Evolutionary conservation across 352 stramenopile species (phyloP), one percentile per base, ranked within the genome.

Genomic region (Globisporangium radiosum): DNA sequence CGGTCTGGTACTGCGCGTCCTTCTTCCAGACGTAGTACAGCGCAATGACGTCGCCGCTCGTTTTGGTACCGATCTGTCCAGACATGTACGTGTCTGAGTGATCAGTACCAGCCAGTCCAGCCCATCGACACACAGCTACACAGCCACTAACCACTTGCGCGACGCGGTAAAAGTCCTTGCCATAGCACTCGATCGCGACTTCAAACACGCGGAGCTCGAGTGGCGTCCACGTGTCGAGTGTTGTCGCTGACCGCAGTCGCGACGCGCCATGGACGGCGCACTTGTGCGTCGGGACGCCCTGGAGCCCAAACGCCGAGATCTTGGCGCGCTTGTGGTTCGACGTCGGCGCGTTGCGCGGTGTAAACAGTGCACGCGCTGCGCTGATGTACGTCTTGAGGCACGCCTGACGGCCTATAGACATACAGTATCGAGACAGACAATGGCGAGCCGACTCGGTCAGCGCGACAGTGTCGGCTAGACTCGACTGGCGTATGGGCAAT

Each of bases 21-120:
- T 88, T 90, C 68, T 95, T 95, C 85, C 85, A 95, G 47, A 93
- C 54, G 64, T 95, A 95, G 65, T 93, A 95, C 56, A 95, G 85
- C 42, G 83, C 78, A 52, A 95, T 76, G 19, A 90, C 80, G 37
- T 95, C 77, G 57, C 66, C 59, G 53, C 75, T 90, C 13, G 78
- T 75, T 56, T 95, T 95, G 47, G 63, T 81, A 7, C 60, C 65
- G 51, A 93, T 76, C 84, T 95, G 53, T n/a, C n/a, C 8, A 15
- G 5, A 15, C 36, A 17, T 33, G 33, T 38, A 25, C 15, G 5
- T 13, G 7, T 33, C 25, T 33, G 25, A 33, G 25, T 33, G 25
- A 33, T 33, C 25, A 33, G 25, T 33, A 33, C 25, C 25, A 33
- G 25, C 25, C 25, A 33, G 25, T 33, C 25, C 25, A 33, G 25